Evolutionary conservation across 139 green algal species (phyloP).

Genomic region (Microglena sp.): DNA sequence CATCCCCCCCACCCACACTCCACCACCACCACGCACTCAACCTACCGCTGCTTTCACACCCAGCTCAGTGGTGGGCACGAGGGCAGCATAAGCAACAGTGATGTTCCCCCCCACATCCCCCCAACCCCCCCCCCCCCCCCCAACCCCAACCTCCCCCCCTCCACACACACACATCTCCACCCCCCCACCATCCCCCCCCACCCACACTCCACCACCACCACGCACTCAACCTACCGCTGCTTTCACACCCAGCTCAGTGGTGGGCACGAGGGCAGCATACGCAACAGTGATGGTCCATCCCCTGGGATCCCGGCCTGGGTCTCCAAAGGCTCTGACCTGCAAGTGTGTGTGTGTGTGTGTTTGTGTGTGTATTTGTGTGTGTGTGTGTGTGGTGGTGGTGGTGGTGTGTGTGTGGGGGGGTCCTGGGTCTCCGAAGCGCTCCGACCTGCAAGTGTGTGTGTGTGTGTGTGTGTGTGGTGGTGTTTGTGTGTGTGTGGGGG

Average conservation of each 20-base stretch:
- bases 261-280: conserved; percentile 67
- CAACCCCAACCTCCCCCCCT: not conserved
- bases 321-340: conserved; percentile 75
- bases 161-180: not conserved
- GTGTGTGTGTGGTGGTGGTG: too few relatives aligned
- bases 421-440: not conserved
- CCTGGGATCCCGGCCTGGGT: conserved; percentile 70
- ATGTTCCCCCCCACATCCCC: not conserved
- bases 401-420: too few relatives aligned
- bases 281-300: conserved; percentile 75
- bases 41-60: conserved; percentile 67
- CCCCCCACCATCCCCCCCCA: not conserved
- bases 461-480: too few relatives aligned
- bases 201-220: too few relatives aligned
- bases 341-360: not conserved
- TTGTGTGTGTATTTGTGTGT: too few relatives aligned
- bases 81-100: too few relatives aligned
- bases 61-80: too few relatives aligned
- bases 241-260: conserved; percentile 42
- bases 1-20: not conserved
- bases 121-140: not conserved
- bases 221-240: conserved; percentile 51
- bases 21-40: too few relatives aligned
- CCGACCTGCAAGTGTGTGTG: not conserved
- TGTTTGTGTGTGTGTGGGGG: too few relatives aligned